Evolutionary conservation across 371 early-diverging fungal genomes (phyloP), one percentile per base, ranked within the genome.

Genomic region (Haplosporangium sp.): DNA sequence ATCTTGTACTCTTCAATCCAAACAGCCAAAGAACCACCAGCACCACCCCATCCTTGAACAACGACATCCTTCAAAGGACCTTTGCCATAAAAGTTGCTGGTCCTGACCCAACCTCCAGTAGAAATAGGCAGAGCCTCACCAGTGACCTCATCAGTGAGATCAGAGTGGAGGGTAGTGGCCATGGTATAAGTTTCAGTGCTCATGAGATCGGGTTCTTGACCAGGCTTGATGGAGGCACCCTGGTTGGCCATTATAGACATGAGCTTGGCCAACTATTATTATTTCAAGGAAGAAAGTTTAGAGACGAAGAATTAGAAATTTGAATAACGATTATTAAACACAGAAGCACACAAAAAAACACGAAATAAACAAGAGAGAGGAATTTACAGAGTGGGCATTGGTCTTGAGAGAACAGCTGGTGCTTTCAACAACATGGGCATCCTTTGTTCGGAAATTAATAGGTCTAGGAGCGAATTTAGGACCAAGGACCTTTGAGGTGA

Each of bases 221-320:
- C 85, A 2, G 60, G 53, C 39, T 74, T 77, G 20, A 88, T 70
- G 0, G 91, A 82, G 27, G 84, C 63, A 10, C 94, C 94, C n/a
- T 83, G 69, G 71, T 92, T 92, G 13, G 91, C 90, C 89, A 93
- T 86, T 69, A 92, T 84, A 15, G 92, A 89, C 34, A 87, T 90
- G 34, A 93, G 71, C 61, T 85, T 87, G 2, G 89, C 93, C n/a
- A 61, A 34, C 20, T 55, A 34, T 27, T 27, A 27, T 27, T 27
- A 27, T 27, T 27, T 27, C 27, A 27, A 27, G 27, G 27, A 27
- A 27, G 27, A 27, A 27, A 27, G 27, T 27, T 27, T 27, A 27
- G 27, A 27, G 27, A n/a, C n/a, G 27, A 27, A 27, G 27, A 27
- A 27, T 27, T 27, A 27, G 27, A 27, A 27, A 27, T 27, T 27